Conservation (phyloP, 306 rosid genomes). For the Crotalaria pallida region DNA sequence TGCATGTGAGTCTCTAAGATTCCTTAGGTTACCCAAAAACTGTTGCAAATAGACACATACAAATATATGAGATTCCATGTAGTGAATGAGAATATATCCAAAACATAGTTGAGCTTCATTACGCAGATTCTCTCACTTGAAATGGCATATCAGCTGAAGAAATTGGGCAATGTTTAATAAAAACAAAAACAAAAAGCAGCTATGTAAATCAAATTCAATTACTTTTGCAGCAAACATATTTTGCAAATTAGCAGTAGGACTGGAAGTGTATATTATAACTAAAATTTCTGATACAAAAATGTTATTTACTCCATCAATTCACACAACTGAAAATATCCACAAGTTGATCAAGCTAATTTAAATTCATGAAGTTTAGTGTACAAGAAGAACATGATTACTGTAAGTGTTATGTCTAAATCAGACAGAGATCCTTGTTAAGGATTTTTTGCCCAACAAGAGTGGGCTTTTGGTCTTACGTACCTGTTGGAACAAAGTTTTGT, state of each 20-base stretch:
- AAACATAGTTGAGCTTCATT: background rate
- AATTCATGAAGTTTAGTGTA: background rate
- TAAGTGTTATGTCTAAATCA: too few species aligned
- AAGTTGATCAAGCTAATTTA: background rate
- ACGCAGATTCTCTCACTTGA: background rate
- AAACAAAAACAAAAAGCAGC: background rate
- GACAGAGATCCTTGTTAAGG: too few species aligned
- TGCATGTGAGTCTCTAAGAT: slow-evolving; percentile 88
- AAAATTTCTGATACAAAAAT: background rate
- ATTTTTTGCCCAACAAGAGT: too few species aligned
- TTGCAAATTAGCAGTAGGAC: background rate
- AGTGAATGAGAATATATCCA: background rate
- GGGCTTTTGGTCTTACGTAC: too few species aligned
- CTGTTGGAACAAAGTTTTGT: too few species aligned
- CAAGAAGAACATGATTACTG: background rate
- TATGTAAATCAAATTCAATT: background rate
- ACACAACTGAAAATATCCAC: background rate
- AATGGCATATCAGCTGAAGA: too few species aligned
- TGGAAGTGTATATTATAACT: background rate
- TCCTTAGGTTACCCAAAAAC: slow-evolving; percentile 84
- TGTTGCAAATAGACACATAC: slow-evolving; percentile 28
- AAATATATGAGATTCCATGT: background rate
- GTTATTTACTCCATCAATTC: background rate
- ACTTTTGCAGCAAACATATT: background rate
- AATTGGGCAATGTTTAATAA: background rate